Base-by-base conservation (phyloP, 441 rosid genomes). In the Populus hybrid region DNA sequence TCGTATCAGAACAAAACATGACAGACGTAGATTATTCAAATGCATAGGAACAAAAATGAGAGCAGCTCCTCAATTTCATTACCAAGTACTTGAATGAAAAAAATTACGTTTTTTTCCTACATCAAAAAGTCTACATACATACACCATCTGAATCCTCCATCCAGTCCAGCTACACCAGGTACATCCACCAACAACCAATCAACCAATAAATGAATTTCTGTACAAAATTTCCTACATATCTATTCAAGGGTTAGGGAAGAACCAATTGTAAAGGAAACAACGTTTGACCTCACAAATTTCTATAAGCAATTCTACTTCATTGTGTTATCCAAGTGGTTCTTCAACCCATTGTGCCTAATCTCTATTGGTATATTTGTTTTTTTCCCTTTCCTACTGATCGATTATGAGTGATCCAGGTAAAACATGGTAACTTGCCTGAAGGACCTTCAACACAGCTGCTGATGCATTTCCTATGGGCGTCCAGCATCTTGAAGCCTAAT, bases 131-230 rank as follows among this genome's bases (percentile, higher is more conserved):
- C 78, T 50, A 63, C 38, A 67, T 66, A 64, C 69, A 18, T 70
- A 63, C 11, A 72, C 53, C 69, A 35, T 34, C 46, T 3, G 65
- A 35, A 21, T 36, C 80, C 79, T 40, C 72, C 23, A 66, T 75
- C 26, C 53, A 16, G 59, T 64, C 80, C 73, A 76, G 68, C 68
- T 26, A 76, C 82, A 76, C 59, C 78, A 66, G 69, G 32, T 53
- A 75, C 83, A 75, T 71, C 82, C 72, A 76, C 77, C 78, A 30
- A 67, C 78, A 69, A 79, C 85, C 85, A 82, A 85, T 82, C 77
- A 89, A 90, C 85, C 83, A 89, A 90, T 86, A 80, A 90, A 89
- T 76, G 88, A 90, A 86, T 82, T 71, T 73, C 85, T 87, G 77
- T 88, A 90, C 89, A 90, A 78, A 81, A 71, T 72, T 40, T 75